Evolutionary conservation across 2,329 filamentous ascomycete genomes (phyloP).

Genomic region (Venturia pyrina): DNA sequence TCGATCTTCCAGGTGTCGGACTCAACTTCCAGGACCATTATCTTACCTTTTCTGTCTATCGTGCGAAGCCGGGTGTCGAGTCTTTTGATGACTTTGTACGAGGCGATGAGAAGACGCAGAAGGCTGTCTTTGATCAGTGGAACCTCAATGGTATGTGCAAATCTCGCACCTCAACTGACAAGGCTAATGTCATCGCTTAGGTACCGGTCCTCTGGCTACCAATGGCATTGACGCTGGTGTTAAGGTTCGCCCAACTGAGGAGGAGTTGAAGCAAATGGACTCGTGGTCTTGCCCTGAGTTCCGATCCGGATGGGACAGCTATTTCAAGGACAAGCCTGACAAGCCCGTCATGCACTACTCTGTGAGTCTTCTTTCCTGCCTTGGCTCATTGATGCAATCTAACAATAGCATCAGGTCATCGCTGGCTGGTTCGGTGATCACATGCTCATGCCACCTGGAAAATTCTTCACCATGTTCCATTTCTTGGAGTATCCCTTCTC

Average conservation of each 20-base stretch:
- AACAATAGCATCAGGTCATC: not conserved
- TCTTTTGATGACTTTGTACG: constrained; percentile 73
- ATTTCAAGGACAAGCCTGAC: constrained; percentile 76
- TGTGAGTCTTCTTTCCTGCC: constrained; percentile 17
- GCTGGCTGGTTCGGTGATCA: constrained; percentile 28
- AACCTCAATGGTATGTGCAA: constrained; percentile 52
- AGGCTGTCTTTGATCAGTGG: constrained; percentile 68
- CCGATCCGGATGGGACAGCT: constrained; percentile 64
- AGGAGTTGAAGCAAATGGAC: constrained; percentile 59
- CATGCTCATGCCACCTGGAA: constrained; percentile 58
- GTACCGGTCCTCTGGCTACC: constrained; percentile 62
- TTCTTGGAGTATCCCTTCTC: constrained; percentile 72
- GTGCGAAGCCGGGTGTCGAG: constrained; percentile 65
- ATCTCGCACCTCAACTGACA: not conserved
- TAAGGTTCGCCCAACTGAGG: constrained; percentile 60
- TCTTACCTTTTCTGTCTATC: constrained; percentile 59
- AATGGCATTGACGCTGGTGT: constrained; percentile 75
- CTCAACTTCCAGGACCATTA: constrained; percentile 69
- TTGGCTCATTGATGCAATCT: not conserved
- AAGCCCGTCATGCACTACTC: constrained; percentile 84
- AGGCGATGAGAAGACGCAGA: constrained; percentile 62
- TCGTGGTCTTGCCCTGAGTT: constrained; percentile 68
- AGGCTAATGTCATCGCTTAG: not conserved
- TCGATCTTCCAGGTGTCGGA: constrained; percentile 64
- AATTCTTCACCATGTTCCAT: constrained; percentile 79